These are phyloP conservation scores for Besnoitia besnoiti DNA, from an alignment of 169 alveolate species.

Conservation along the genomic window DNA sequence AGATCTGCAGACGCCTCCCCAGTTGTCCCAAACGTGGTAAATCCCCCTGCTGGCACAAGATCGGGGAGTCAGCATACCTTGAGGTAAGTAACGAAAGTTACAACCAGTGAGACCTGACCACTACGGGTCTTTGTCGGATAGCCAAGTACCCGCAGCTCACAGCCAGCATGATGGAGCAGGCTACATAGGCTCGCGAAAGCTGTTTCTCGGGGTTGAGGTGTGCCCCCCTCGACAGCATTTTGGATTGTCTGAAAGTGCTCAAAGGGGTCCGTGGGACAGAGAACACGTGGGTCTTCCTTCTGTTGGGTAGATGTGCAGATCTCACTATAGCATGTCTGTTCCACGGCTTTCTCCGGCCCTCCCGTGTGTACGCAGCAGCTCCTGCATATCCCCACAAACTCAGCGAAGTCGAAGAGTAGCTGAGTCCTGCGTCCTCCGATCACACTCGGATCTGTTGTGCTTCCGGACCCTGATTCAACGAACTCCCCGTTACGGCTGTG, in stretches of 20 bases:
- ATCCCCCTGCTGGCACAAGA: not conserved
- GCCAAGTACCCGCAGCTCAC: not conserved
- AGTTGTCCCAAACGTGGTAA: not conserved
- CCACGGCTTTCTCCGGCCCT: not conserved
- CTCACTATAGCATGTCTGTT: no score
- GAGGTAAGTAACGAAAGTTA: not conserved
- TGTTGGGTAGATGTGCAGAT: not conserved
- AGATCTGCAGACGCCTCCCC: not conserved
- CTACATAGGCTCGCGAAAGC: not conserved
- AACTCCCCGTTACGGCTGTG: not conserved
- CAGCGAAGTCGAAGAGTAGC: slow-evolving; percentile 12
- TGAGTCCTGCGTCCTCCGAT: not conserved
- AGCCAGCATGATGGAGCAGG: not conserved
- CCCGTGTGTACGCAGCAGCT: not conserved
- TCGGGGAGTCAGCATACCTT: not conserved
- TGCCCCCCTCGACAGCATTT: not conserved
- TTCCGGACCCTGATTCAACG: not conserved
- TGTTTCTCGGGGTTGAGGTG: not conserved
- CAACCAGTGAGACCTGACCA: not conserved
- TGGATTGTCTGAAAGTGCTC: not conserved
- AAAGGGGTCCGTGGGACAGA: not conserved
- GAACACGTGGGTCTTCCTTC: not conserved
- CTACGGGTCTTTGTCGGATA: not conserved
- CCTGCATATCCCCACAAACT: not conserved
- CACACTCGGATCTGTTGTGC: not conserved